A percentile compares a stretch with the other conserved stretches of the same genome.
Conservation (phyloP, 257 asterid genomes). For the Solanum tacnaense region DNA sequence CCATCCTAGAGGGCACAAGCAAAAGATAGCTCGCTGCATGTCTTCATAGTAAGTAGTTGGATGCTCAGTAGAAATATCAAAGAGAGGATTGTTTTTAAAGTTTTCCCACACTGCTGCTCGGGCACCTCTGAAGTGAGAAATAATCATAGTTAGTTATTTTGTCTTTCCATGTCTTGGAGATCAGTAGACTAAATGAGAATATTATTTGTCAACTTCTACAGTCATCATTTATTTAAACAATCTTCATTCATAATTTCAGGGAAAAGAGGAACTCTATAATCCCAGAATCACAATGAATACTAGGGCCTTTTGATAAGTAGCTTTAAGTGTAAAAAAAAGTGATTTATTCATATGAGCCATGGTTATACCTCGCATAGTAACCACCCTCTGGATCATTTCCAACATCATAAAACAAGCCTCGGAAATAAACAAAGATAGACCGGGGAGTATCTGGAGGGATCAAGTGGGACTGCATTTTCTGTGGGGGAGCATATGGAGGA, state of each 20-base stretch:
- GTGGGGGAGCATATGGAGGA: slow-evolving; percentile 95
- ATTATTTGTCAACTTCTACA: neutral
- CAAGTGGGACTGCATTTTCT: slow-evolving; percentile 81
- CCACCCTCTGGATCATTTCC: slow-evolving; percentile 91
- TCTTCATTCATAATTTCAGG: neutral
- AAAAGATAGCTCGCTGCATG: slow-evolving; percentile 82
- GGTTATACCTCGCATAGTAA: slow-evolving; percentile 64
- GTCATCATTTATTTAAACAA: neutral
- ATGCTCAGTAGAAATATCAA: slow-evolving; percentile 82
- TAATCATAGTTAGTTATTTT: neutral
- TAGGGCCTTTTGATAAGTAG: neutral
- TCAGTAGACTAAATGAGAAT: neutral
- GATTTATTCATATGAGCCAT: neutral
- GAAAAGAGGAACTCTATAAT: neutral
- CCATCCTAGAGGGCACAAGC: slow-evolving; percentile 95
- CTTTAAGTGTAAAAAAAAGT: neutral
- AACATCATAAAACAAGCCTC: slow-evolving; percentile 79
- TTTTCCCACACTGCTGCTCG: slow-evolving; percentile 96
- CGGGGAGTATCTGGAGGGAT: slow-evolving; percentile 83
- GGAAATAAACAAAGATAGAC: slow-evolving; percentile 85
- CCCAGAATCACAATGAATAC: neutral
- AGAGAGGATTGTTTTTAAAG: slow-evolving; percentile 75
- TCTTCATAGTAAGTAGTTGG: slow-evolving; percentile 86
- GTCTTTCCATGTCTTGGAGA: neutral
- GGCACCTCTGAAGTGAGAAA: slow-evolving; percentile 60